Conservation (phyloP, 2,329 filamentous ascomycete species). For the Epichloe aotearoae region DNA sequence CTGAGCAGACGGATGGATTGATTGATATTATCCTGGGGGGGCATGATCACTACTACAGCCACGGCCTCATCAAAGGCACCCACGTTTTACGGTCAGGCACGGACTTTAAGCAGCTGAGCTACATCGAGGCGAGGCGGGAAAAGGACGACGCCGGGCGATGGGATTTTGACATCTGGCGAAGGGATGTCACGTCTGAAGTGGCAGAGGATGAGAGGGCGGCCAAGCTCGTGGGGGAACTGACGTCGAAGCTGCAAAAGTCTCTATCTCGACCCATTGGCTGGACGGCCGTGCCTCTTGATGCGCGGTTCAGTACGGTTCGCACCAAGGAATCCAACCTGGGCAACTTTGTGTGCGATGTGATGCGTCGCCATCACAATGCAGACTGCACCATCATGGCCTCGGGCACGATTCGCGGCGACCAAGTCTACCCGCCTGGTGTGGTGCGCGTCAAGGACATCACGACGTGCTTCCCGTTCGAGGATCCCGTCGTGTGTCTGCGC, state of each 20-base stretch:
- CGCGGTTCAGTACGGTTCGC: constrained; percentile 72
- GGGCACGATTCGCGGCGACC: constrained; percentile 77
- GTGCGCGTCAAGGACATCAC: constrained; percentile 70
- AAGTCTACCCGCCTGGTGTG: constrained; percentile 72
- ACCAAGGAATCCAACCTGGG: constrained; percentile 69
- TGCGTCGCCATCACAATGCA: constrained; percentile 68
- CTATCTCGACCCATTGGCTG: constrained; percentile 75
- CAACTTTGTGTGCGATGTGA: constrained; percentile 86
- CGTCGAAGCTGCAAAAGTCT: constrained; percentile 59
- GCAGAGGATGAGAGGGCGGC: constrained; percentile 48
- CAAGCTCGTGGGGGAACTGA: constrained; percentile 51
- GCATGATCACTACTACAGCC: constrained; percentile 80
- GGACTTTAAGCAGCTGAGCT: constrained; percentile 87
- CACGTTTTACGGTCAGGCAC: constrained; percentile 80
- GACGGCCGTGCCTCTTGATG: constrained; percentile 70
- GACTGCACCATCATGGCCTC: constrained; percentile 78
- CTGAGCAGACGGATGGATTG: constrained; percentile 55
- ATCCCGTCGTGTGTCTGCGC: constrained; percentile 68
- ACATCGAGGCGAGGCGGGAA: constrained; percentile 62
- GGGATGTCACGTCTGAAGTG: constrained; percentile 60
- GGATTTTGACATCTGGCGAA: constrained; percentile 65
- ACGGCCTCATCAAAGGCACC: constrained; percentile 62
- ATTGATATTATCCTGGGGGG: constrained; percentile 86
- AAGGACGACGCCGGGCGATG: constrained; percentile 37
- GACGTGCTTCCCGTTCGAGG: constrained; percentile 85